Evolutionary conservation across 352 stramenopile species (phyloP).

Genomic region (Phytophthora foliorum): DNA sequence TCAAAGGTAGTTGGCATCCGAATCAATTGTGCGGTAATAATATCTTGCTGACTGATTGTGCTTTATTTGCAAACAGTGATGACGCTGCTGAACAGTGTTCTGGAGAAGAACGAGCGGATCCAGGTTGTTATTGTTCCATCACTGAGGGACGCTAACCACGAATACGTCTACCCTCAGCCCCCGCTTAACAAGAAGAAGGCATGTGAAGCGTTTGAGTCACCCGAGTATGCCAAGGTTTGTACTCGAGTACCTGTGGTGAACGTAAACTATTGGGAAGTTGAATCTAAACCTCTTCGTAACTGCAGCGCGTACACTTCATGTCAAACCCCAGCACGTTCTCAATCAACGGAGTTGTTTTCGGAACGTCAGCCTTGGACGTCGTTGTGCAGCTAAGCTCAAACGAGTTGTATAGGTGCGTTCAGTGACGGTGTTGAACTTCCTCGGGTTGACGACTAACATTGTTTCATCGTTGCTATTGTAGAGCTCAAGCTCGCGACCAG

Average conservation of each 20-base stretch:
- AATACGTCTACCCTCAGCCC: slow-evolving; percentile 96
- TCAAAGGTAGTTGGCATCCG: slow-evolving; percentile 65
- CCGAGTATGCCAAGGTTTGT: slow-evolving; percentile 71
- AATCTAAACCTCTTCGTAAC: slow-evolving; percentile 4
- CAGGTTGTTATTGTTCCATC: slow-evolving; percentile 96
- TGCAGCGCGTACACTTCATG: slow-evolving; percentile 94
- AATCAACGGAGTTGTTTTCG: slow-evolving; percentile 96
- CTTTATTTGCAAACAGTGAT: slow-evolving; percentile 57
- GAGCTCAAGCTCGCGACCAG: slow-evolving; percentile 62
- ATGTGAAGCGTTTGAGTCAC: slow-evolving; percentile 68
- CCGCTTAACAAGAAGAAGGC: slow-evolving; percentile 92
- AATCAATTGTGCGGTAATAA: neutral
- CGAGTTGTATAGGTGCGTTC: slow-evolving; percentile 66
- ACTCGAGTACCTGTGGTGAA: neutral
- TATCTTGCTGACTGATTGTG: neutral
- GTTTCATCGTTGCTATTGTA: slow-evolving; percentile 9
- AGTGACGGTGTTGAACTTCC: neutral
- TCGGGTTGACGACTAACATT: neutral
- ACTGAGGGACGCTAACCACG: slow-evolving; percentile 96
- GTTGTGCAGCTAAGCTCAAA: slow-evolving; percentile 90
- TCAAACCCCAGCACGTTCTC: slow-evolving; percentile 96
- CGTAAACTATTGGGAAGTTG: neutral
- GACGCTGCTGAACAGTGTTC: slow-evolving; percentile 73
- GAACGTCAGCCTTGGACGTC: slow-evolving; percentile 94
- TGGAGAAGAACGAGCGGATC: slow-evolving; percentile 56